These are phyloP conservation scores for Conticribra weissflogii DNA, from an alignment of 108 stramenopile species.

Conservation along the genomic window DNA sequence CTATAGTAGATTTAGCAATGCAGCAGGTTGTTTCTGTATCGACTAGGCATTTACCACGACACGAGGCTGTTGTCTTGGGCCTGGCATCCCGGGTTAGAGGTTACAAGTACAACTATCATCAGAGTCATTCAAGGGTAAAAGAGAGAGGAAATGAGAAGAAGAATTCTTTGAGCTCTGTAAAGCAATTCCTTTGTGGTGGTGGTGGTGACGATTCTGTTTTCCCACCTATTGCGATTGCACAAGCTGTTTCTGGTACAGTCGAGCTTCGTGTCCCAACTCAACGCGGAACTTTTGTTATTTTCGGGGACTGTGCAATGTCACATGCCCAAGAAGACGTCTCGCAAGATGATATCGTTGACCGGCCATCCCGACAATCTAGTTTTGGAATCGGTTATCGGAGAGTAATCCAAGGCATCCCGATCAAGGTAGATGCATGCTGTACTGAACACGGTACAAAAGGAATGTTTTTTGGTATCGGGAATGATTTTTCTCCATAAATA, in stretches of 20 bases:
- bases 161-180: constrained; percentile 11
- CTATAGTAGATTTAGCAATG: constrained; percentile 53
- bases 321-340: constrained; percentile 30
- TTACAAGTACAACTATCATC: constrained; percentile 38
- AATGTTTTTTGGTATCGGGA: constrained; percentile 70
- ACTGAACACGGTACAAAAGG: constrained; percentile 71
- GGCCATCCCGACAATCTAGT: constrained; percentile 51
- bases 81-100: constrained; percentile 74
- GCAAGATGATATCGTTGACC: constrained; percentile 12
- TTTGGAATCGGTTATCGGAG: constrained; percentile 79
- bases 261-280: constrained; percentile 70
- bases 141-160: constrained; percentile 2
- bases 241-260: constrained; percentile 67
- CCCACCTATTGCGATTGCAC: constrained; percentile 42
- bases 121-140: not conserved
- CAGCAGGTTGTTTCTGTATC: constrained; percentile 66
- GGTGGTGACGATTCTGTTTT: constrained; percentile 5
- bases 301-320: constrained; percentile 71
- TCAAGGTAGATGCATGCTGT: constrained; percentile 72
- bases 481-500: too few species aligned
- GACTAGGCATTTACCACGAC: constrained; percentile 69
- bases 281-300: constrained; percentile 6
- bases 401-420: constrained; percentile 77
- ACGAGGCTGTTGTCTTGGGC: constrained; percentile 75
- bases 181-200: constrained; percentile 14